Evolutionary conservation across 2,329 filamentous ascomycete species (phyloP).

Genomic region (Aspergillus proliferans): DNA sequence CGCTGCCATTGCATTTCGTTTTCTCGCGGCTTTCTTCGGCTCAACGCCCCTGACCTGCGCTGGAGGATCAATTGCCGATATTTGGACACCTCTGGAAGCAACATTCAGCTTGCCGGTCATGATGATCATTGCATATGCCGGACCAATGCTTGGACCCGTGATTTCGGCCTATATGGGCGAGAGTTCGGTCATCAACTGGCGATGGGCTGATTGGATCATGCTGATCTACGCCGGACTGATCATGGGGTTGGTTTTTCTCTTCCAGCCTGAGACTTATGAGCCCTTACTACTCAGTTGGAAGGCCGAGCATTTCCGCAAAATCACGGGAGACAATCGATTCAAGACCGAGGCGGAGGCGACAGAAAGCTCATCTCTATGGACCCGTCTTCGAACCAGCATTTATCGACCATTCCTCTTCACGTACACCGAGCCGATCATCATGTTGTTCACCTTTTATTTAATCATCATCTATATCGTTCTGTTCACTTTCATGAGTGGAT

Average conservation of each 20-base stretch:
- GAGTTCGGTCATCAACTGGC: slow-evolving; percentile 9
- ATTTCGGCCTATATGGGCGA: slow-evolving; percentile 10
- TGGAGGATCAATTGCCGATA: slow-evolving; percentile 41
- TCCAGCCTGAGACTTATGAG: slow-evolving; percentile 46
- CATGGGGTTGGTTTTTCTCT: slow-evolving; percentile 33
- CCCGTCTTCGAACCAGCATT: background rate
- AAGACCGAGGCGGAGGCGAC: slow-evolving; percentile 40
- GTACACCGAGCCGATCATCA: slow-evolving; percentile 32
- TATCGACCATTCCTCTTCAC: slow-evolving; percentile 40
- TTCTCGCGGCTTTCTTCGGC: slow-evolving; percentile 44
- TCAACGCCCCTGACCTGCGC: slow-evolving; percentile 40
- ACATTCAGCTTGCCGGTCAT: slow-evolving; percentile 47
- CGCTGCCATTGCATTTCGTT: slow-evolving; percentile 44
- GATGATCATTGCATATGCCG: slow-evolving; percentile 38
- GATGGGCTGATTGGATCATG: slow-evolving; percentile 44
- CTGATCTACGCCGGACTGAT: slow-evolving; percentile 31
- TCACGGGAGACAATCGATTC: slow-evolving; percentile 42
- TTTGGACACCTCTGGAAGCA: slow-evolving; percentile 42
- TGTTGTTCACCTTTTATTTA: slow-evolving; percentile 22
- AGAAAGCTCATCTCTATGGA: slow-evolving; percentile 3
- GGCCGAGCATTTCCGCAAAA: slow-evolving; percentile 31
- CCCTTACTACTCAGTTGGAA: slow-evolving; percentile 41
- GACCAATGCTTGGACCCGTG: slow-evolving; percentile 18
- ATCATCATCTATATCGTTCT: slow-evolving; percentile 25
- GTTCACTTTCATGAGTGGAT: slow-evolving; percentile 38